A percentile compares a stretch with the other conserved stretches of the same genome.
phyloP scores from a whole-genome alignment of 257 asterid genomes.

The Plantago elongata region DNA sequence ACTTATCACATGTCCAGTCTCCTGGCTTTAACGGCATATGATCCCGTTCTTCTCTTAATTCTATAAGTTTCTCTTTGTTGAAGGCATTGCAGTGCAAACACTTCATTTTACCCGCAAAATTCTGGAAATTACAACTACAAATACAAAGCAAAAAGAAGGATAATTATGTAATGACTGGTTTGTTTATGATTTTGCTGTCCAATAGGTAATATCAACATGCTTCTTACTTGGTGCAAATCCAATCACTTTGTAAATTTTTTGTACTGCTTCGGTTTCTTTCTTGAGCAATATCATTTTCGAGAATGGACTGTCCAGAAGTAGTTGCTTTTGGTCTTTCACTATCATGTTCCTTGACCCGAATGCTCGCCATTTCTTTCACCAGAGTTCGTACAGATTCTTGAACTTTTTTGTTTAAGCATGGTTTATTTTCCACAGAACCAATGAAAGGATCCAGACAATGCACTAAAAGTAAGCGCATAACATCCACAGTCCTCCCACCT shows the following conservation, averaged over 20 bases:
- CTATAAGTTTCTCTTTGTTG: constrained; percentile 44
- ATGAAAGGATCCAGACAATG: constrained; percentile 64
- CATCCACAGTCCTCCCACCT: constrained; percentile 85
- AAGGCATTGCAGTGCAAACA: constrained; percentile 65
- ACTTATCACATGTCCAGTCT: constrained; percentile 87
- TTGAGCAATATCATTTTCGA: constrained; percentile 26
- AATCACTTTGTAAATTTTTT: constrained; percentile 65
- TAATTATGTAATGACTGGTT: not conserved
- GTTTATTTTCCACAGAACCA: constrained; percentile 67
- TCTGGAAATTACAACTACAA: constrained; percentile 65
- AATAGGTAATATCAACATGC: constrained; percentile 1
- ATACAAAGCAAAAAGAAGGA: constrained; percentile 5
- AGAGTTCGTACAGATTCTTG: constrained; percentile 60
- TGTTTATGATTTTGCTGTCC: not conserved
- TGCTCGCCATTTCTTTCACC: constrained; percentile 67
- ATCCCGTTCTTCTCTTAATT: constrained; percentile 55
- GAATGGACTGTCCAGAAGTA: constrained; percentile 24
- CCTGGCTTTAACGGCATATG: constrained; percentile 87
- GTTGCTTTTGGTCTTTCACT: constrained; percentile 27
- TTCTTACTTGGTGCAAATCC: constrained; percentile 85
- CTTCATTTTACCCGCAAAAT: constrained; percentile 69
- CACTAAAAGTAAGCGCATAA: constrained; percentile 67
- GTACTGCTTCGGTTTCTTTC: constrained; percentile 31
- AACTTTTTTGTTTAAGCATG: constrained; percentile 50
- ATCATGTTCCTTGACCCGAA: constrained; percentile 32